These are phyloP conservation scores for Podila horticola DNA, from an alignment of 192 early-diverging fungal genomes.

Conservation along the genomic window DNA sequence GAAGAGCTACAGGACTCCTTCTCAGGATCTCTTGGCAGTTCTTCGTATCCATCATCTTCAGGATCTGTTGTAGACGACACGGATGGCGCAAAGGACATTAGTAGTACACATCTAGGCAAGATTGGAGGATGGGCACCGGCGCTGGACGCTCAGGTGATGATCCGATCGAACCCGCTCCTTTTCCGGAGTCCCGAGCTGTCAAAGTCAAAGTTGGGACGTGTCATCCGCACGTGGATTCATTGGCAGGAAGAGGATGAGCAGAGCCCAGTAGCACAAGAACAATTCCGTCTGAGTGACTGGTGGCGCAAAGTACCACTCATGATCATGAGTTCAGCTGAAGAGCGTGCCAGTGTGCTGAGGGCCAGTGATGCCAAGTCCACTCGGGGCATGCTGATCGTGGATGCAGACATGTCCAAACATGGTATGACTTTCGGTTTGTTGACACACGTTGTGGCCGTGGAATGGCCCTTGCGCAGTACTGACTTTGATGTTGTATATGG, in stretches of 20 bases:
- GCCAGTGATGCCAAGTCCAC: background rate
- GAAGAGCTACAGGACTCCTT: constrained; percentile 44
- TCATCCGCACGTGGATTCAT: constrained; percentile 42
- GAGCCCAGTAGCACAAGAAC: background rate
- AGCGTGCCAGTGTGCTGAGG: constrained; percentile 6
- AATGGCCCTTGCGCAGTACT: background rate
- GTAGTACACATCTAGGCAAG: constrained; percentile 18
- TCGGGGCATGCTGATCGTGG: constrained; percentile 28
- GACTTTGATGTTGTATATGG: background rate
- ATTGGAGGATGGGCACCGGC: constrained; percentile 23
- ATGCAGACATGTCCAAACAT: constrained; percentile 40
- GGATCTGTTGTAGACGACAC: background rate
- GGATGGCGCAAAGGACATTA: background rate
- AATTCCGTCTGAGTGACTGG: constrained; percentile 20
- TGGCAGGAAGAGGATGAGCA: constrained; percentile 41
- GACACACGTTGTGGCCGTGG: background rate
- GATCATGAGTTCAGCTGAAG: constrained; percentile 16
- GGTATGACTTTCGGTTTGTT: constrained; percentile 16
- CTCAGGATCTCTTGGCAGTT: constrained; percentile 22
- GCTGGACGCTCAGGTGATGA: constrained; percentile 57
- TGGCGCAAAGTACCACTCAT: constrained; percentile 49
- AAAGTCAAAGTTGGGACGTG: constrained; percentile 7
- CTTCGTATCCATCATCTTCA: background rate
- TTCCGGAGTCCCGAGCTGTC: constrained; percentile 72
- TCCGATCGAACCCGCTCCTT: constrained; percentile 75